phyloP scores from a whole-genome alignment of 2,329 filamentous ascomycete species.

The Cephalotrichum gorgonifer region DNA sequence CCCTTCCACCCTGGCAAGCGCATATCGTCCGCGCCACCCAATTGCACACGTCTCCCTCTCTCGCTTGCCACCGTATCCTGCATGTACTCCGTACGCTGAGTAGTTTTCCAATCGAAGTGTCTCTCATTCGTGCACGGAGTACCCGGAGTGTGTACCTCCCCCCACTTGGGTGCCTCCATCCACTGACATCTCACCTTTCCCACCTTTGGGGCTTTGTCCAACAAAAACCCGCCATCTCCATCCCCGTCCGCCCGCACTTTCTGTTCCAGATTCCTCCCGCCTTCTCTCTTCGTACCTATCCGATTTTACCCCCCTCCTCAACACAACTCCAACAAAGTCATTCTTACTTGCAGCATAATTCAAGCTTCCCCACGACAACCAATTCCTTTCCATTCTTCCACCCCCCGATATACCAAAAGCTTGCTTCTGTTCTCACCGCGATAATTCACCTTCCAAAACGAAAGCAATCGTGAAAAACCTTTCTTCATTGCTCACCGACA shows the following conservation, averaged over 20 bases:
- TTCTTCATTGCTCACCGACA: background rate
- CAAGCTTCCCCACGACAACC: background rate
- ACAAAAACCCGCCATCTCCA: conserved; percentile 7
- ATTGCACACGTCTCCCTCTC: background rate
- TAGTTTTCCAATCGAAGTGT: background rate
- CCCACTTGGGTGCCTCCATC: background rate
- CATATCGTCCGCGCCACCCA: background rate
- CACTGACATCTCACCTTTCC: background rate
- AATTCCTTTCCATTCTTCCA: background rate
- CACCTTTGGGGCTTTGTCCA: conserved; percentile 1
- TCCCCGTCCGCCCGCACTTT: conserved; percentile 6
- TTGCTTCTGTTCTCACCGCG: background rate
- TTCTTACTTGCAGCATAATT: background rate
- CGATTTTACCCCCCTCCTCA: background rate
- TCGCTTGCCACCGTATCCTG: conserved; percentile 3
- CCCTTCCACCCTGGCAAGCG: background rate
- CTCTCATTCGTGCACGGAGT: background rate
- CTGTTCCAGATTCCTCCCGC: conserved; percentile 3
- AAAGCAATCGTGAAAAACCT: background rate
- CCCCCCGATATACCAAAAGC: background rate
- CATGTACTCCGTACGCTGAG: background rate
- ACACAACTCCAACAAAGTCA: background rate
- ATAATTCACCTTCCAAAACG: background rate
- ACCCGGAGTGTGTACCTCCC: background rate
- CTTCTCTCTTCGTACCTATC: background rate